Conservation (phyloP, 768 basidiomycete genomes). For the Ramaria sp. region DNA sequence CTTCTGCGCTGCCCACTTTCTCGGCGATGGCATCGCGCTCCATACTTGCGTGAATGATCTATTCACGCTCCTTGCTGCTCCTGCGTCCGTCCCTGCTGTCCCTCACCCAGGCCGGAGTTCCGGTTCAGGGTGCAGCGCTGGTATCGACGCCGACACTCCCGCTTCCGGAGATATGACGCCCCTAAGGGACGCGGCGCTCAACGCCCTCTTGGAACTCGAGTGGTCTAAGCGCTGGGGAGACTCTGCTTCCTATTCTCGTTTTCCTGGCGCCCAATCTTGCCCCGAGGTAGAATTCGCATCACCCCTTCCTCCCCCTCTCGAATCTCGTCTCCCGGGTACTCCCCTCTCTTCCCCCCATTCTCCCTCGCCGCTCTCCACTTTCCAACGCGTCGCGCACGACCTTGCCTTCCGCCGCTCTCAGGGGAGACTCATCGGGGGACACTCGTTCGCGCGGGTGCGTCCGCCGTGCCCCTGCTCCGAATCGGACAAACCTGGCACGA, state of each 20-base stretch:
- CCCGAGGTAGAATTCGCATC: slow-evolving; percentile 15
- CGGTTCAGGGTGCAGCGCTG: too few species aligned
- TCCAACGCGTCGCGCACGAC: slow-evolving; percentile 34
- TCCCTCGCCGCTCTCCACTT: slow-evolving; percentile 23
- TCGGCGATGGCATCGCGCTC: slow-evolving; percentile 83
- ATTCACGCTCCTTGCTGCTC: slow-evolving; percentile 45
- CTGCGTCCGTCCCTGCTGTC: background rate
- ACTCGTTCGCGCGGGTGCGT: slow-evolving; percentile 45
- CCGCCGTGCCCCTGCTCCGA: too few species aligned
- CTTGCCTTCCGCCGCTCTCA: slow-evolving; percentile 50
- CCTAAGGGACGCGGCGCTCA: slow-evolving; percentile 24
- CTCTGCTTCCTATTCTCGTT: background rate
- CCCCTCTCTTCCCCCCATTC: slow-evolving; percentile 39
- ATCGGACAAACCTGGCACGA: too few species aligned
- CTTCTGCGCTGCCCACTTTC: slow-evolving; percentile 68
- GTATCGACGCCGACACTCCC: too few species aligned
- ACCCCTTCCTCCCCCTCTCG: slow-evolving; percentile 34
- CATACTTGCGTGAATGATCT: slow-evolving; percentile 77
- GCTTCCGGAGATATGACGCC: background rate
- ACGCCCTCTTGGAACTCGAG: slow-evolving; percentile 17
- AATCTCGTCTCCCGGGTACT: slow-evolving; percentile 34
- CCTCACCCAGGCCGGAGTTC: too few species aligned
- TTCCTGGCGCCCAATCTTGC: slow-evolving; percentile 11
- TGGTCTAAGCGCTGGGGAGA: background rate
- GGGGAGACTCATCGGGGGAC: slow-evolving; percentile 56